A percentile compares a stretch with the other conserved stretches of the same genome.
phyloP scores from a whole-genome alignment of 495 filamentous ascomycete genomes.

The Aspergillus sclerotiicarbonarius region DNA sequence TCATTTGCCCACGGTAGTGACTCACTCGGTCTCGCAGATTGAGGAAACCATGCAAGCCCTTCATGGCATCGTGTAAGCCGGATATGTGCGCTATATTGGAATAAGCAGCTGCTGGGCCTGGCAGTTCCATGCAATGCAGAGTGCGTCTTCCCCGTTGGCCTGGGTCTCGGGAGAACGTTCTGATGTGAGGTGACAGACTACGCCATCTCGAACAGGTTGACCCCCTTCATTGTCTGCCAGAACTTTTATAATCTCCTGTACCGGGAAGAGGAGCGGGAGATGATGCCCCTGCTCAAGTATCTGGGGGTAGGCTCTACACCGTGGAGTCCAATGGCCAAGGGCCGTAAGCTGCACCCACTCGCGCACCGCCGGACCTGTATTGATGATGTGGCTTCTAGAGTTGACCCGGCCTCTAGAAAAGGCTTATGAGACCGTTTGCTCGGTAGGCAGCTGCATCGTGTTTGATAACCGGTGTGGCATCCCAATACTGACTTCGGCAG shows the following conservation, averaged over 20 bases:
- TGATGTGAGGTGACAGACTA: too few species aligned
- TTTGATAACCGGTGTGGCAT: too few species aligned
- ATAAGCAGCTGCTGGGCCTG: conserved; percentile 3
- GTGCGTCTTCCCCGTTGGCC: background rate
- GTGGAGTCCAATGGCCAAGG: conserved; percentile 50
- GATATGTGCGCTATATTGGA: conserved; percentile 41
- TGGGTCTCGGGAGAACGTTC: conserved; percentile 47
- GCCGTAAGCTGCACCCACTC: conserved; percentile 10
- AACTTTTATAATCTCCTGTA: conserved; percentile 49
- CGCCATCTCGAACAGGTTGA: conserved; percentile 46
- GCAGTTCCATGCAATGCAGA: conserved; percentile 21
- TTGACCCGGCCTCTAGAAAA: too few species aligned
- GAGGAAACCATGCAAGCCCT: conserved; percentile 53
- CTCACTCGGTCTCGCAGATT: background rate
- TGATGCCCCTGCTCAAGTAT: conserved; percentile 58
- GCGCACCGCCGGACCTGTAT: too few species aligned
- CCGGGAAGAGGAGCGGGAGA: conserved; percentile 54
- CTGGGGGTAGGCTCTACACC: conserved; percentile 63
- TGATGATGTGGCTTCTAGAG: too few species aligned
- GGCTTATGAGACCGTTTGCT: too few species aligned
- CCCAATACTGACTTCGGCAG: too few species aligned
- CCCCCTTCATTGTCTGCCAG: conserved; percentile 51
- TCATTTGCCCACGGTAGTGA: too few species aligned
- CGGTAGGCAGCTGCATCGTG: too few species aligned
- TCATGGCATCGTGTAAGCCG: conserved; percentile 47